Conservation (phyloP, 106 monocot genomes). For the Gastrodia elata region DNA sequence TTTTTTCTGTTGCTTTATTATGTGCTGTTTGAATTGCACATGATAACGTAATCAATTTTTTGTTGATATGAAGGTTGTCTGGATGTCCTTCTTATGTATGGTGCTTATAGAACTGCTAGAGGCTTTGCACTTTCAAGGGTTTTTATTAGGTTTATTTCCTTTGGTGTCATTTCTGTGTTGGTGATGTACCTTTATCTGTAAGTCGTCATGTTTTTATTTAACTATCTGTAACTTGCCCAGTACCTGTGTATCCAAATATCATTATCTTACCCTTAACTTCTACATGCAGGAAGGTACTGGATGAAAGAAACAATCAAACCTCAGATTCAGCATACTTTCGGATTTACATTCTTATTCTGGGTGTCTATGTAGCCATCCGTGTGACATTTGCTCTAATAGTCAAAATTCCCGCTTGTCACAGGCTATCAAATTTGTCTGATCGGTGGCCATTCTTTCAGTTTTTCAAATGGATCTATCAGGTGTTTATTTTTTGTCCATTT, state of each 20-base stretch:
- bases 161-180: conserved; percentile 40
- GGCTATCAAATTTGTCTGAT: conserved; percentile 62
- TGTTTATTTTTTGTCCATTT: conserved; percentile 11
- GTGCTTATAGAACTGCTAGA: conserved; percentile 83
- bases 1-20: background rate
- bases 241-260: background rate
- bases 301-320: conserved; percentile 45
- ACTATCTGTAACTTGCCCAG: background rate
- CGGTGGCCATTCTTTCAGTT: conserved; percentile 86
- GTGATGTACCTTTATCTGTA: conserved; percentile 76
- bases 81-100: conserved; percentile 87
- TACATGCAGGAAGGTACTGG: conserved; percentile 68
- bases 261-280: background rate
- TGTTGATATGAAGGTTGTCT: conserved; percentile 43
- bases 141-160: conserved; percentile 77
- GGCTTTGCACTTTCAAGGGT: conserved; percentile 80
- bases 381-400: conserved; percentile 49
- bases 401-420: conserved; percentile 86
- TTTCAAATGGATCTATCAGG: conserved; percentile 98
- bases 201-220: conserved; percentile 17
- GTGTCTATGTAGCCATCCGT: conserved; percentile 68
- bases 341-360: conserved; percentile 74
- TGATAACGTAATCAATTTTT: background rate
- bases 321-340: conserved; percentile 77
- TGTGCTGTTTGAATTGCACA: conserved; percentile 1